Percentiles rank a stretch among this genome's conserved stretches.
phyloP scores from a whole-genome alignment of 768 basidiomycete genomes.

The Suillus placidus region DNA sequence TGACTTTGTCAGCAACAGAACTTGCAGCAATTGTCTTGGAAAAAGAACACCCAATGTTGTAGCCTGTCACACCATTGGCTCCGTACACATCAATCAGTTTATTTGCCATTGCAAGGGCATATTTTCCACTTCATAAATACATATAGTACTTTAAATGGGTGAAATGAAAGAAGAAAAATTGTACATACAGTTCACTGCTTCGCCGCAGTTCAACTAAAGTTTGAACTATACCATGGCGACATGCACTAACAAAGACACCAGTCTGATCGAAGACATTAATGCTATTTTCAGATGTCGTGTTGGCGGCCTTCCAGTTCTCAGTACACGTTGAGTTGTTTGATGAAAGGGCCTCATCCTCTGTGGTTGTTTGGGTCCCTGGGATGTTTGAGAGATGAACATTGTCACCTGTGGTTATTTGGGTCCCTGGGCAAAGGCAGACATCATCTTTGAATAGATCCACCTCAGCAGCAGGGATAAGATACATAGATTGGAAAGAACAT shows the following conservation, averaged over 20 bases:
- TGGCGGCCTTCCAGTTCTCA: constrained; percentile 34
- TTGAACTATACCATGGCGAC: constrained; percentile 36
- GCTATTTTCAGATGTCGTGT: constrained; percentile 29
- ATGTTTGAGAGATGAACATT: background rate
- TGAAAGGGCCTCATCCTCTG: background rate
- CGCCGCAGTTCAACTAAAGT: constrained; percentile 35
- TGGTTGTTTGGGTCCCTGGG: background rate
- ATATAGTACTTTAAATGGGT: too few species aligned
- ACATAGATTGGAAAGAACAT: constrained; percentile 22
- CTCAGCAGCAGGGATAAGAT: constrained; percentile 26
- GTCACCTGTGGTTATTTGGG: background rate
- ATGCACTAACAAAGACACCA: constrained; percentile 40
- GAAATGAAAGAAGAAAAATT: background rate
- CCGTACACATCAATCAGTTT: constrained; percentile 27
- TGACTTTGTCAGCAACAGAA: constrained; percentile 13
- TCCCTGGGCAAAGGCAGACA: constrained; percentile 1
- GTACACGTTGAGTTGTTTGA: constrained; percentile 19
- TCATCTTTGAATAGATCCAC: constrained; percentile 32
- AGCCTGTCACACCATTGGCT: constrained; percentile 16
- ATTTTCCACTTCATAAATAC: constrained; percentile 2
- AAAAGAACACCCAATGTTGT: constrained; percentile 35
- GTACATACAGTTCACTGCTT: constrained; percentile 41
- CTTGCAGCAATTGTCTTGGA: constrained; percentile 17
- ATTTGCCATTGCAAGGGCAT: constrained; percentile 17
- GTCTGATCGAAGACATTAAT: constrained; percentile 39